Evolutionary conservation across 176 grass and related monocot species (phyloP), one percentile per base, ranked within the genome.

Genomic region (Rhynchospora breviuscula): DNA sequence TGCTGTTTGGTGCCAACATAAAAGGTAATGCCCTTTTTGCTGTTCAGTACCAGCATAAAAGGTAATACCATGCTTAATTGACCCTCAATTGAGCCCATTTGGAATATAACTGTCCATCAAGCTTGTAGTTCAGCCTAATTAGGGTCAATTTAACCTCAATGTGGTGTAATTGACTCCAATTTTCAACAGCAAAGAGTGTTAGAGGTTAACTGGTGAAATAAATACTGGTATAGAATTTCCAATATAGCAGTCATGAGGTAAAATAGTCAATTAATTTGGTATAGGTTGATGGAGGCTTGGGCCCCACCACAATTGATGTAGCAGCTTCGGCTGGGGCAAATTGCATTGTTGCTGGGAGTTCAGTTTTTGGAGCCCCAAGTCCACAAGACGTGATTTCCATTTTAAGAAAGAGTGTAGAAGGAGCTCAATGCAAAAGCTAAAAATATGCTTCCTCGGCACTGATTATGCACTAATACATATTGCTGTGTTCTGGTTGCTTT

Each of bases 291-390:
- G 96, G 96, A 22, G 96, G 96, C 8, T 81, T 99, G 82, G 96
- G 96, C 6, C 96, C 96, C 82, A 95, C 89, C 46, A 99, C 96
- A 67, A 95, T 99, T 9, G 88, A 90, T 48, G 35, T 53, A 5
- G 96, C 96, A 1, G 89, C 93, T 68, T 87, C 88, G 0, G 93
- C 96, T 6, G 96, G 96, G 10, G 96, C 96, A 78, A 99, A 99
- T 62, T 95, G 91, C 80, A 95, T 99, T n/a, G 96, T 99, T 7
- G 96, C 96, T 13, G 96, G 96, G 52, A 99, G 96, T 83, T 99
- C 96, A 9, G 75, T 99, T 63, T 99, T 99, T 83, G 88, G 91
- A 19, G 91, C 87, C 15, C 9, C 89, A 3, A 87, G 93, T 31
- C 93, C 96, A 25, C 91, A 83, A 26, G 48, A 88, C 65, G 91